Evolutionary conservation across 2,329 filamentous ascomycete genomes (phyloP).

Genomic region (Phaeosphaeria sp.): DNA sequence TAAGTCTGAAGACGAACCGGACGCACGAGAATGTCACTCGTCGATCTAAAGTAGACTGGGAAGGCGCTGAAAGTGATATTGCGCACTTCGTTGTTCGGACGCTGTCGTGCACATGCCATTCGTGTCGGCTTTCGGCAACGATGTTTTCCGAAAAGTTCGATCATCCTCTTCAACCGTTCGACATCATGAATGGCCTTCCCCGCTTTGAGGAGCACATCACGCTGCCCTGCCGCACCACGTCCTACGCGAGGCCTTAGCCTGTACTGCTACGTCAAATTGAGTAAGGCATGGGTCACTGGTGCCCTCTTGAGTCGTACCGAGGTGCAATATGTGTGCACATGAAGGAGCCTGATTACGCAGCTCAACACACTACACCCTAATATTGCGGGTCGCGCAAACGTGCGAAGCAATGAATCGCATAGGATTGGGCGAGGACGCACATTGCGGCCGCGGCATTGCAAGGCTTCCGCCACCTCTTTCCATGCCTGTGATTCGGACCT

Average conservation of each 20-base stretch:
- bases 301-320: conserved; percentile 11
- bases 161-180: background rate
- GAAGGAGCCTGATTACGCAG: background rate
- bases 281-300: conserved; percentile 3
- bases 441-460: background rate
- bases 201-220: conserved; percentile 9
- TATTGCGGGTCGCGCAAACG: background rate
- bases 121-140: background rate
- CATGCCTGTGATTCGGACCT: background rate
- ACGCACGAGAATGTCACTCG: background rate
- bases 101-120: background rate
- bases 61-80: background rate
- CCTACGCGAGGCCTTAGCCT: conserved; percentile 1
- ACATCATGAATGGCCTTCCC: conserved; percentile 17
- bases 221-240: background rate
- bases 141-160: background rate
- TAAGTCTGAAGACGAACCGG: background rate
- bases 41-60: background rate
- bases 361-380: background rate
- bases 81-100: background rate
- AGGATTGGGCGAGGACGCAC: background rate
- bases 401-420: background rate
- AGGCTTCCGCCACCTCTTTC: background rate
- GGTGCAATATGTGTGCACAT: conserved; percentile 7
- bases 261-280: conserved; percentile 3